Evolutionary conservation across 495 filamentous ascomycete species (phyloP).

Genomic region (Xylaria cubensis): DNA sequence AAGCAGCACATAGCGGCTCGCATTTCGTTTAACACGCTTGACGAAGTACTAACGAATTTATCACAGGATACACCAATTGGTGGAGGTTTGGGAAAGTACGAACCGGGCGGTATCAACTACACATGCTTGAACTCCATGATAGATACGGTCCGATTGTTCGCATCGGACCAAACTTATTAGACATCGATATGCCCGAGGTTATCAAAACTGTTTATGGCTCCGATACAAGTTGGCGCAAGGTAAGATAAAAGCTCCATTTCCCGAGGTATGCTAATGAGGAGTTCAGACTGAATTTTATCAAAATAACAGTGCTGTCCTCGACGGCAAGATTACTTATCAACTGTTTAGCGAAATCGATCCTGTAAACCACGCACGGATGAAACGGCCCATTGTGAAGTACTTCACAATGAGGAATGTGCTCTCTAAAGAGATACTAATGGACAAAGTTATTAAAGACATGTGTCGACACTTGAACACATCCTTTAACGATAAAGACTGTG

Average conservation of each 20-base stretch:
- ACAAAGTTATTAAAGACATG: conserved; percentile 32
- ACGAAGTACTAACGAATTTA: background rate
- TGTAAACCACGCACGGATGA: conserved; percentile 38
- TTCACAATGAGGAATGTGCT: conserved; percentile 27
- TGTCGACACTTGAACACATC: conserved; percentile 27
- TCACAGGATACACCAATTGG: background rate
- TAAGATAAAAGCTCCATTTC: background rate
- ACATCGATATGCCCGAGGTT: conserved; percentile 43
- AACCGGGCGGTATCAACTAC: background rate
- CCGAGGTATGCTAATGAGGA: background rate
- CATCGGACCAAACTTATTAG: conserved; percentile 47
- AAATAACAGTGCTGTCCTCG: conserved; percentile 39
- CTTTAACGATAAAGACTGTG: conserved; percentile 19
- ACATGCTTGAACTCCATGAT: conserved; percentile 39
- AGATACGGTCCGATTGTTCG: conserved; percentile 49
- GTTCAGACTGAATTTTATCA: conserved; percentile 46
- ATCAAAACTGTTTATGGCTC: conserved; percentile 35
- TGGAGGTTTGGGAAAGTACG: conserved; percentile 4
- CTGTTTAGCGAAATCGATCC: conserved; percentile 44
- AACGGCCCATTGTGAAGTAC: conserved; percentile 46
- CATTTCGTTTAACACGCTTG: background rate
- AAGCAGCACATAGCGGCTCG: background rate
- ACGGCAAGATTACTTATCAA: conserved; percentile 47
- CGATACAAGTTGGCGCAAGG: conserved; percentile 21
- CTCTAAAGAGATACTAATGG: background rate